Evolutionary conservation across 2,329 filamentous ascomycete species (phyloP).

Genomic region (Penicillium janthinellum): DNA sequence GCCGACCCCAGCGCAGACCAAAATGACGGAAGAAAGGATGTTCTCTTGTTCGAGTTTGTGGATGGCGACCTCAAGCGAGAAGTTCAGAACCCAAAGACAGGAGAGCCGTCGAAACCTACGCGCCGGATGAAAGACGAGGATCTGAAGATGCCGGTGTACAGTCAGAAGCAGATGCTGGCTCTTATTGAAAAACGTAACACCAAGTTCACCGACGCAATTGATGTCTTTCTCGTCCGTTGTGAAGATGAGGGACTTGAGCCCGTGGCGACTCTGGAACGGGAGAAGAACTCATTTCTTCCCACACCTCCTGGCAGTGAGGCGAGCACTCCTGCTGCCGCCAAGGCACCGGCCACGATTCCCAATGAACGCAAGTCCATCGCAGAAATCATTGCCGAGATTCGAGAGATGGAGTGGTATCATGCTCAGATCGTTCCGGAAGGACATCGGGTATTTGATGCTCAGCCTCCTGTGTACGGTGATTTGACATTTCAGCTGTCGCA

Average conservation of each 20-base stretch:
- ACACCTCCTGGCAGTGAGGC: conserved; percentile 49
- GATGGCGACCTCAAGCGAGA: conserved; percentile 88
- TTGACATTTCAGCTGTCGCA: conserved; percentile 86
- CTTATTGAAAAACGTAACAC: conserved; percentile 87
- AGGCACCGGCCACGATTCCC: conserved; percentile 72
- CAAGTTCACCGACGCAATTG: conserved; percentile 78
- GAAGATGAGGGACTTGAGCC: conserved; percentile 65
- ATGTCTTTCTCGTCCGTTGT: conserved; percentile 75
- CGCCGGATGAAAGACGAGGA: conserved; percentile 74
- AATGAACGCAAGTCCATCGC: conserved; percentile 76
- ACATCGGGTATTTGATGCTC: conserved; percentile 85
- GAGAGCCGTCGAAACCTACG: conserved; percentile 68
- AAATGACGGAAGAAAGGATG: conserved; percentile 56
- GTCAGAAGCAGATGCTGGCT: conserved; percentile 86
- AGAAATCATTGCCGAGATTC: conserved; percentile 83
- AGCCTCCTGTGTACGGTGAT: conserved; percentile 78
- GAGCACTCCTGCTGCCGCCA: conserved; percentile 46
- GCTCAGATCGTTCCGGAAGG: conserved; percentile 92
- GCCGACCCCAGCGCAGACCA: conserved; percentile 33
- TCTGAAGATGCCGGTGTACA: conserved; percentile 87
- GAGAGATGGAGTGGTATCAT: conserved; percentile 81
- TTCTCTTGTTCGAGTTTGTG: conserved; percentile 87
- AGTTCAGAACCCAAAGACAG: conserved; percentile 70
- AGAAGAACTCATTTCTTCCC: conserved; percentile 66
- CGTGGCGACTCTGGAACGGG: conserved; percentile 62